Base-by-base conservation (phyloP, 441 rosid genomes). In the Eugenia klotzschiana region DNA sequence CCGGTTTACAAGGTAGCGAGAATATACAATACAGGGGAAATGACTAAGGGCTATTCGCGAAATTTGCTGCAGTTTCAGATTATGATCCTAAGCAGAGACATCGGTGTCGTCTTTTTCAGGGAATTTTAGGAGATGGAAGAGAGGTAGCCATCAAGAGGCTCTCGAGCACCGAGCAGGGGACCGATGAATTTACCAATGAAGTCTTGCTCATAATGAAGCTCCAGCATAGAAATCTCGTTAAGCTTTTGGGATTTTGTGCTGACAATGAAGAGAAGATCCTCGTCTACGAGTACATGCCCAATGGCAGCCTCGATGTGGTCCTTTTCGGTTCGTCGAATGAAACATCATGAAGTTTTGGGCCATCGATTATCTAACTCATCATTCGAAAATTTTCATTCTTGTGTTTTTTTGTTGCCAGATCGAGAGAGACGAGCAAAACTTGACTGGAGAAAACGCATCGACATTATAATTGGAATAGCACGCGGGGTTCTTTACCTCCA, bases 121-220 rank as follows among this genome's bases (percentile, higher is more conserved):
- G 90, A 26, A 73, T 81, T 74, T 80, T 91, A 12, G 37, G 52
- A 51, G 89, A 87, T 82, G 92, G 91, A 80, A 88, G 72, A 83
- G 86, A 89, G 85, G 84, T 91, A 77, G 91, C 92, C 46, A 87
- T 91, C 29, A 89, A 91, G 80, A 88, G 93, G 82, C 90, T 91
- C 43, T 88, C 93, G 54, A 84, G 84, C 64, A 79, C 73, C 0
- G 83, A 51, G 33, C 72, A 81, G 51, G 83, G 73, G 4, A 29
- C 60, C 5, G 73, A 16, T 1, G 83, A 81, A 54, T 82, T 82
- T 50, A 72, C 43, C 46, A 82, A 82, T 33, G 84, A 82, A 41
- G 80, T 82, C 20, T 51, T 51, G 46, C 37, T 52, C 18, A 14
- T 64, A 26, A 52, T 52, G 57, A 69, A 40, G 33, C 84, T 82